These are phyloP conservation scores for Alternaria metachromatica DNA, from an alignment of 2,329 filamentous ascomycete genomes.

Conservation along the genomic window DNA sequence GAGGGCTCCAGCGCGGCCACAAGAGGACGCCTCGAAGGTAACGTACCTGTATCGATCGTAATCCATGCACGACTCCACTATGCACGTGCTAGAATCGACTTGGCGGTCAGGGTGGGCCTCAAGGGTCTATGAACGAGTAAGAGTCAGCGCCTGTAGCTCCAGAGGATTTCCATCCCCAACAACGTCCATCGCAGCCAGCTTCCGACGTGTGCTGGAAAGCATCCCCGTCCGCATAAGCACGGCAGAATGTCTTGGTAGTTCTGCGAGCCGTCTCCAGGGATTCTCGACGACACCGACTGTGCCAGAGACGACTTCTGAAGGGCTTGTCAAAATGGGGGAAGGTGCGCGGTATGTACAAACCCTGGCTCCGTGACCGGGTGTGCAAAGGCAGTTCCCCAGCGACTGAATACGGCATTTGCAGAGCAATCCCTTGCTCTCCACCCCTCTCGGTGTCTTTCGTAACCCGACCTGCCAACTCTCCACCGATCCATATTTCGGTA, in stretches of 20 bases:
- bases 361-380: neutral
- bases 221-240: neutral
- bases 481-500: slow-evolving; percentile 8
- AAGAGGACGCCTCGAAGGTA: neutral
- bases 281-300: neutral
- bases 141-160: neutral
- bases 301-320: neutral
- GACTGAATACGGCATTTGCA: neutral
- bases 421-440: neutral
- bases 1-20: neutral
- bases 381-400: neutral
- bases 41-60: neutral
- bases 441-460: slow-evolving; percentile 1
- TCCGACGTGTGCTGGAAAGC: neutral
- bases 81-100: neutral
- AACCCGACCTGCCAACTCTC: neutral
- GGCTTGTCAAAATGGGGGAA: neutral
- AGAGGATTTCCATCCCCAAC: neutral
- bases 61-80: neutral
- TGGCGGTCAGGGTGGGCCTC: neutral
- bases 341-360: neutral
- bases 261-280: neutral
- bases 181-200: neutral
- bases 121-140: neutral
- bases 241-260: neutral